phyloP scores from a whole-genome alignment of 495 filamentous ascomycete genomes.

The Cercophora scortea region DNA sequence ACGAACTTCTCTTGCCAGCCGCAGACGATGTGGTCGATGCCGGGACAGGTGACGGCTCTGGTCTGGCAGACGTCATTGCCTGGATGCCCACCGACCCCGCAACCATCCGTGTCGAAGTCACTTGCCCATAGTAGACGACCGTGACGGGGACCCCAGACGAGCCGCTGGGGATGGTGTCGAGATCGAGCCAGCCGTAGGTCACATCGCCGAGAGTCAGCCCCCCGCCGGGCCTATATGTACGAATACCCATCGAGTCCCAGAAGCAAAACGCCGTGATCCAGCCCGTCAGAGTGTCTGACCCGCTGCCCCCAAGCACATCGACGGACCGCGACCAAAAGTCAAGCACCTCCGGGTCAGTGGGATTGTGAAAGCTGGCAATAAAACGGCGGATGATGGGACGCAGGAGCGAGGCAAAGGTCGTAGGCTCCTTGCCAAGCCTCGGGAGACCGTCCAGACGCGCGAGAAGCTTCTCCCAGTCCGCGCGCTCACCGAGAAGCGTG shows the following conservation, averaged over 20 bases:
- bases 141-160: neutral
- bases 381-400: conserved; percentile 28
- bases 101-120: too few species aligned
- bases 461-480: conserved; percentile 29
- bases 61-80: too few species aligned
- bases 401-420: conserved; percentile 17
- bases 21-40: too few species aligned
- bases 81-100: too few species aligned
- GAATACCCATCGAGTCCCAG: conserved; percentile 32
- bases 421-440: conserved; percentile 29
- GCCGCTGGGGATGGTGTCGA: conserved; percentile 18
- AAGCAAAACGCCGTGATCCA: conserved; percentile 45
- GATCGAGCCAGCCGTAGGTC: conserved; percentile 12
- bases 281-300: conserved; percentile 25
- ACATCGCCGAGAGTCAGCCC: conserved; percentile 12
- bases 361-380: conserved; percentile 23
- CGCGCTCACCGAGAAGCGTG: conserved; percentile 26
- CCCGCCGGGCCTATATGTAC: conserved; percentile 1
- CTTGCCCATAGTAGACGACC: too few species aligned
- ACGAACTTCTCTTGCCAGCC: too few species aligned
- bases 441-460: conserved; percentile 19
- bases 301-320: conserved; percentile 14
- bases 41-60: too few species aligned
- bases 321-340: conserved; percentile 39
- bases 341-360: conserved; percentile 20